phyloP scores from a whole-genome alignment of 2,329 filamentous ascomycete genomes.

The Penicillium sp. region DNA sequence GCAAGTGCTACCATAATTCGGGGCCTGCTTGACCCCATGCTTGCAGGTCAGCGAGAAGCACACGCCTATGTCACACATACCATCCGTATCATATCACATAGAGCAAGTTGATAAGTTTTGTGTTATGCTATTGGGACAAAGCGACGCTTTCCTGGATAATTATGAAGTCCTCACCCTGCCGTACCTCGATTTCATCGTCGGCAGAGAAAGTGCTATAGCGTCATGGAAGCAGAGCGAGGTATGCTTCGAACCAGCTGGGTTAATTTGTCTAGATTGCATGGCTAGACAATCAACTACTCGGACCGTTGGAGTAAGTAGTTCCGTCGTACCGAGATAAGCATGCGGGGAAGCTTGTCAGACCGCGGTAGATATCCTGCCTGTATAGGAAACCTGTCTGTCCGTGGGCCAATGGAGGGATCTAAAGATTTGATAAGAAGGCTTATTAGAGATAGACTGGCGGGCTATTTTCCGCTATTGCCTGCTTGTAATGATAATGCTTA shows the following conservation, averaged over 20 bases:
- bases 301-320: not conserved
- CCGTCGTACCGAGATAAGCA: not conserved
- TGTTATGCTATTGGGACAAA: slow-evolving; percentile 18
- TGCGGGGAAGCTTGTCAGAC: not conserved
- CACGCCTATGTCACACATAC: not conserved
- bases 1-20: slow-evolving; percentile 29
- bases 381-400: slow-evolving; percentile 2
- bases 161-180: slow-evolving; percentile 26
- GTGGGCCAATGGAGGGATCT: not conserved
- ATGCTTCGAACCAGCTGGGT: slow-evolving; percentile 23
- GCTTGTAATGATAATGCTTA: not conserved
- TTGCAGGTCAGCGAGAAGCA: slow-evolving; percentile 23
- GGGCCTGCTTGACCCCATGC: slow-evolving; percentile 31
- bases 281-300: too few species aligned
- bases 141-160: slow-evolving; percentile 33
- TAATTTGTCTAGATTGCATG: not conserved
- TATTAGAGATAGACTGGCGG: slow-evolving; percentile 10
- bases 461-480: slow-evolving; percentile 10
- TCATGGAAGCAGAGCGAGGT: slow-evolving; percentile 40
- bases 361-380: not conserved
- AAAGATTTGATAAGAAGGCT: slow-evolving; percentile 8
- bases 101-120: not conserved
- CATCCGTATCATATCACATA: not conserved
- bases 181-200: slow-evolving; percentile 33
- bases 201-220: slow-evolving; percentile 31